Conservation (phyloP, 805 yeast genomes). For the Saccharomycopsis synnaedendra region DNA sequence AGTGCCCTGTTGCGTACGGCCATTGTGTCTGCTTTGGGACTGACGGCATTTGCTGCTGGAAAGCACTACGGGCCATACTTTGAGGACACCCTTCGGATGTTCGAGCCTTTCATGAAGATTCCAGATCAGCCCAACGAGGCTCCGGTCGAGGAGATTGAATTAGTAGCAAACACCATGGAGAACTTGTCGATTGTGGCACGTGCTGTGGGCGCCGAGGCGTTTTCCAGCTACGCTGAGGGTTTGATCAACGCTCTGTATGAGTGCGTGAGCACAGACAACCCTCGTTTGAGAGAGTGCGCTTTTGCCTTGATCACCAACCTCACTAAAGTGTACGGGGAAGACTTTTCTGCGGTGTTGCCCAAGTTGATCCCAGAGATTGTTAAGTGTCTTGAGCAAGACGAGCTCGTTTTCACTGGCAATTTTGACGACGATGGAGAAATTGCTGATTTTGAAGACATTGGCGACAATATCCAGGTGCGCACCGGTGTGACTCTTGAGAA, state of each 20-base stretch:
- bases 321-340: slow-evolving; percentile 90
- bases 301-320: slow-evolving; percentile 86
- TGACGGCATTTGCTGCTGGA: slow-evolving; percentile 94
- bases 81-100: slow-evolving; percentile 62
- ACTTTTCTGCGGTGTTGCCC: slow-evolving; percentile 77
- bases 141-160: slow-evolving; percentile 81
- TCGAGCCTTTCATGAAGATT: slow-evolving; percentile 73
- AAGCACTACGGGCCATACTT: slow-evolving; percentile 79
- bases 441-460: slow-evolving; percentile 49
- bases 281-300: slow-evolving; percentile 89
- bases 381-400: slow-evolving; percentile 78
- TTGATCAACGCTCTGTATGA: slow-evolving; percentile 79
- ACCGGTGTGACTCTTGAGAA: slow-evolving; percentile 93
- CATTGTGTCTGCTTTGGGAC: slow-evolving; percentile 91
- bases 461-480: slow-evolving; percentile 73
- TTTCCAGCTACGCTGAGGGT: slow-evolving; percentile 77
- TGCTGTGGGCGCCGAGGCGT: slow-evolving; percentile 89
- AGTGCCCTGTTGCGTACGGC: slow-evolving; percentile 63
- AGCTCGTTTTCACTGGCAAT: slow-evolving; percentile 56
- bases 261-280: slow-evolving; percentile 64
- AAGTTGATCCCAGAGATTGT: slow-evolving; percentile 76
- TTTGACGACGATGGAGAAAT: slow-evolving; percentile 35
- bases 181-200: slow-evolving; percentile 90
- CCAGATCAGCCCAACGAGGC: slow-evolving; percentile 61
- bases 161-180: slow-evolving; percentile 87